Percentiles rank a stretch among this genome's conserved stretches.
Conservation (phyloP, 331 rosid species). For the Arachis monticola region DNA sequence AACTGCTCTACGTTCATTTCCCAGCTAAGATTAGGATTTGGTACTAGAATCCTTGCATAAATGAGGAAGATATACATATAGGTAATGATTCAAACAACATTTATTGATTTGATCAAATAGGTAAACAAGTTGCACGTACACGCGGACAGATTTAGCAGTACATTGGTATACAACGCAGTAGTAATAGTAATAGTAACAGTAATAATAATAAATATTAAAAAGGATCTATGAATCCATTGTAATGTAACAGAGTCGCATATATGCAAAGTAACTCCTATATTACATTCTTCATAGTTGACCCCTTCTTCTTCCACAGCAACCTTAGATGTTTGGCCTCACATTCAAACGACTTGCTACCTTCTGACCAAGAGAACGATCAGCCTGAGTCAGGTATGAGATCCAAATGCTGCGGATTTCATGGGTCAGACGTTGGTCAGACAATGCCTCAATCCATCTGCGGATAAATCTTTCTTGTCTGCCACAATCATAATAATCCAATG, state of each 20-base stretch:
- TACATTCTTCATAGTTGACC: too few species aligned
- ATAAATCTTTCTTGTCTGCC: constrained; percentile 83
- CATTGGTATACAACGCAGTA: constrained; percentile 25
- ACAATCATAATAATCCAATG: background rate
- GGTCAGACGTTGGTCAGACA: constrained; percentile 79
- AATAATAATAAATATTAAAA: background rate
- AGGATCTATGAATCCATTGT: constrained; percentile 36
- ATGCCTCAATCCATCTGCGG: constrained; percentile 65
- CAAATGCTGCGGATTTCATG: constrained; percentile 90
- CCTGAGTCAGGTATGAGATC: constrained; percentile 90
- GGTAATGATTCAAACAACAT: constrained; percentile 12
- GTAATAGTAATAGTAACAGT: too few species aligned
- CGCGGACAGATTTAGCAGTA: constrained; percentile 21
- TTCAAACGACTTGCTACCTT: constrained; percentile 83
- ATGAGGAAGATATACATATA: background rate
- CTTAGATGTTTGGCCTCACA: constrained; percentile 76
- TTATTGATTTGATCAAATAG: constrained; percentile 39
- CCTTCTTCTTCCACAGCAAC: background rate
- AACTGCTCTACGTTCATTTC: too few species aligned
- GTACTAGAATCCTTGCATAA: too few species aligned
- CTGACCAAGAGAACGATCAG: constrained; percentile 81
- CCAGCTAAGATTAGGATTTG: too few species aligned
- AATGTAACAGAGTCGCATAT: constrained; percentile 7
- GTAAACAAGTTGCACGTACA: constrained; percentile 28
- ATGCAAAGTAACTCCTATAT: constrained; percentile 32